Conservation (phyloP, 441 rosid species). For the Euphorbia celastroides region DNA sequence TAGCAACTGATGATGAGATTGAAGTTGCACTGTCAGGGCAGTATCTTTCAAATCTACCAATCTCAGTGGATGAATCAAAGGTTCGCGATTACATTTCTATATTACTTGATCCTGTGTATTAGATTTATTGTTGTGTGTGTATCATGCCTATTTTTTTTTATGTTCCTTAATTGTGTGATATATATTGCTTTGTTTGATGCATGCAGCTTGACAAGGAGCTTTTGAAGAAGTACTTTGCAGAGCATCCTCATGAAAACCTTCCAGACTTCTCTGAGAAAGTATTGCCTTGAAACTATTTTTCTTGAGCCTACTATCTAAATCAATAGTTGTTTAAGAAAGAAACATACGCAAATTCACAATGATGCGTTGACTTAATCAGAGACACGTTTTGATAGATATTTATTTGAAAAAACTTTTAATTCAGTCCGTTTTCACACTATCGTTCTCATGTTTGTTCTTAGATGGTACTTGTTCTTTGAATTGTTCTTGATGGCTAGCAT, state of each 20-base stretch:
- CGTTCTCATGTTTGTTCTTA: background rate
- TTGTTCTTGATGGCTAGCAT: background rate
- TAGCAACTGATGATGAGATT: slow-evolving; percentile 72
- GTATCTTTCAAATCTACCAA: slow-evolving; percentile 82
- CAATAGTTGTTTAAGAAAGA: background rate
- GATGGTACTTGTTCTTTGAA: background rate
- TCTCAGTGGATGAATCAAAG: slow-evolving; percentile 79
- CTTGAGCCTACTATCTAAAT: slow-evolving; percentile 2
- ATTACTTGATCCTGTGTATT: background rate
- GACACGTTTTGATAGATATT: background rate
- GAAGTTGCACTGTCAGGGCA: slow-evolving; percentile 83
- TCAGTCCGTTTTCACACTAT: background rate
- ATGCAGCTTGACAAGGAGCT: slow-evolving; percentile 81
- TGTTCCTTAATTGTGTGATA: slow-evolving; percentile 3
- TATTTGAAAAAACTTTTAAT: background rate
- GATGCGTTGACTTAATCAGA: background rate
- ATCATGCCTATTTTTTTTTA: slow-evolving; percentile 11
- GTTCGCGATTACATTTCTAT: slow-evolving; percentile 27
- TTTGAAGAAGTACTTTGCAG: slow-evolving; percentile 58
- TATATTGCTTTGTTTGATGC: slow-evolving; percentile 20
- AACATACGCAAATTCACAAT: background rate
- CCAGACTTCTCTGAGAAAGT: slow-evolving; percentile 61
- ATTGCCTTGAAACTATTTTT: slow-evolving; percentile 5
- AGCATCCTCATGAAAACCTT: slow-evolving; percentile 59
- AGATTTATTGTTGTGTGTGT: background rate